phyloP scores from a whole-genome alignment of 1,139 yeast species.

The Kodamaea suecica region DNA sequence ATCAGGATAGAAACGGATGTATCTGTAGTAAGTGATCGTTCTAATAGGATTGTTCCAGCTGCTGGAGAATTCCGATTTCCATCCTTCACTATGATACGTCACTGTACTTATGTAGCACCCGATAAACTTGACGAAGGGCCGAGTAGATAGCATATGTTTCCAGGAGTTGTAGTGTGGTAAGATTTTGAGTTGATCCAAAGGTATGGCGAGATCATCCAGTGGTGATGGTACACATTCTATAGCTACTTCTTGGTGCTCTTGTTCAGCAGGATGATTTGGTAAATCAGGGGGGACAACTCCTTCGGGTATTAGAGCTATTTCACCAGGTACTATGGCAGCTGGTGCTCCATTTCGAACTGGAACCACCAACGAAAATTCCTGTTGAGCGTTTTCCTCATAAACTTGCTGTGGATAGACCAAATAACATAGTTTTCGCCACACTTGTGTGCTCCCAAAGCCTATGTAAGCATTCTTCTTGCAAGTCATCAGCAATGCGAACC shows the following conservation, averaged over 20 bases:
- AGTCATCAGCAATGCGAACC: conserved; percentile 61
- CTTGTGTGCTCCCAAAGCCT: conserved; percentile 53
- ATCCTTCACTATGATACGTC: conserved; percentile 79
- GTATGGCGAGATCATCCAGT: conserved; percentile 30
- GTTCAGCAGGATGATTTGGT: not conserved
- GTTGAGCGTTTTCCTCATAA: conserved; percentile 41
- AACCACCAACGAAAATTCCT: conserved; percentile 10
- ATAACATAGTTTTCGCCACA: conserved; percentile 58
- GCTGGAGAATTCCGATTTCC: conserved; percentile 58
- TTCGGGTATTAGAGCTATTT: no score
- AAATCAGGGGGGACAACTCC: no score
- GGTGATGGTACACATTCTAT: no score
- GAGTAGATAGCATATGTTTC: conserved; percentile 45
- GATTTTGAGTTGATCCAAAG: conserved; percentile 40
- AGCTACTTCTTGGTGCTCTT: not conserved
- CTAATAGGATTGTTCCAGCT: conserved; percentile 78
- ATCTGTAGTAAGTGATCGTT: conserved; percentile 84
- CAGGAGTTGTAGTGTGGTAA: conserved; percentile 51
- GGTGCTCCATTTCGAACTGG: no score
- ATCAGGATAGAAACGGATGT: conserved; percentile 73
- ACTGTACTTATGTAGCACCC: conserved; percentile 88
- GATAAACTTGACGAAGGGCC: conserved; percentile 71
- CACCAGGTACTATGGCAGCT: no score
- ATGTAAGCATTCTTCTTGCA: conserved; percentile 61
- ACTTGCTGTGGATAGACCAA: conserved; percentile 56